These are phyloP conservation scores for Maudiozyma barnettii DNA, from an alignment of 805 yeast species.

Conservation along the genomic window DNA sequence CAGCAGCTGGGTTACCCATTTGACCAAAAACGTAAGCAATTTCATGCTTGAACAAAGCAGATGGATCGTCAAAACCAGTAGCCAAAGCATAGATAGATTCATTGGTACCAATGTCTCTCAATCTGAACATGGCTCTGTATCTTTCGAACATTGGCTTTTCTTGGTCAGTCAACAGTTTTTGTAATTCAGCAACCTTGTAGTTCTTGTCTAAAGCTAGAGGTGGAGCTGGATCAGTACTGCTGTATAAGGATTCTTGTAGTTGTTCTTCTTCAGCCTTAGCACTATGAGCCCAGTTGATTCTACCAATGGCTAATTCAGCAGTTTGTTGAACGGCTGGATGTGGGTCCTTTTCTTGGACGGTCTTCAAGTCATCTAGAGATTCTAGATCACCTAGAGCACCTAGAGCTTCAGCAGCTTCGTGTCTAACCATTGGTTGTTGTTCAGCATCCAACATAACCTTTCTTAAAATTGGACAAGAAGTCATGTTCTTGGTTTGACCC, in stretches of 20 bases:
- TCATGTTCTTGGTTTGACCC: slow-evolving; percentile 84
- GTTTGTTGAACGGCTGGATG: slow-evolving; percentile 87
- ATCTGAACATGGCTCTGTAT: slow-evolving; percentile 96
- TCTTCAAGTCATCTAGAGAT: slow-evolving; percentile 55
- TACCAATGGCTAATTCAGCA: slow-evolving; percentile 91
- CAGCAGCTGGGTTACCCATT: slow-evolving; percentile 84
- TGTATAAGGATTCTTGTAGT: slow-evolving; percentile 65
- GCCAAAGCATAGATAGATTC: slow-evolving; percentile 92
- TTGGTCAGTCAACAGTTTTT: slow-evolving; percentile 65
- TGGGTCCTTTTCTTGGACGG: slow-evolving; percentile 65
- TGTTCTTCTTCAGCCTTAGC: slow-evolving; percentile 49
- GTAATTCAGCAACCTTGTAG: slow-evolving; percentile 57
- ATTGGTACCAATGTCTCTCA: slow-evolving; percentile 87
- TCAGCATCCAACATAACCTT: slow-evolving; percentile 53
- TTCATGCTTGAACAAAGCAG: slow-evolving; percentile 94
- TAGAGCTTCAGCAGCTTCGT: slow-evolving; percentile 97
- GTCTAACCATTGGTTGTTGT: slow-evolving; percentile 95
- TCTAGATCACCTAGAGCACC: slow-evolving; percentile 87
- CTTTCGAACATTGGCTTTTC: slow-evolving; percentile 76
- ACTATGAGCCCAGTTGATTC: slow-evolving; percentile 87
- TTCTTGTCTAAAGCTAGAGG: slow-evolving; percentile 66
- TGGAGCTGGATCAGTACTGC: slow-evolving; percentile 96
- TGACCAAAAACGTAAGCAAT: slow-evolving; percentile 98
- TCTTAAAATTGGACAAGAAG: slow-evolving; percentile 68
- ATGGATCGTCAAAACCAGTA: slow-evolving; percentile 77